Percentiles rank a stretch among this genome's conserved stretches.
Evolutionary conservation across 805 yeast species (phyloP).

Genomic region (Candida namnaoensis): DNA sequence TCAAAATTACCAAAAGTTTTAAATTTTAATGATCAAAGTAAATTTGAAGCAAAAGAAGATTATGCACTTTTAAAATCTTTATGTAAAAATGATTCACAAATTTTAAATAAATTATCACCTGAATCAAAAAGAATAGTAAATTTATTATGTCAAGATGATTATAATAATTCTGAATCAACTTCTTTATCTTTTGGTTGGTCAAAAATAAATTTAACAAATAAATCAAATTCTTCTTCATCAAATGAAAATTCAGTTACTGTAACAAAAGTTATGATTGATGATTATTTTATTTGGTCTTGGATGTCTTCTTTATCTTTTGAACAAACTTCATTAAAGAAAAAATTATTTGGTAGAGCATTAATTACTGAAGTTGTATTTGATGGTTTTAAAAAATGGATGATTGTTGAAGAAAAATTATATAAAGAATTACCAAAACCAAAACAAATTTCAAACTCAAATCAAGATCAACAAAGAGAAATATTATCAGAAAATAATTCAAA

Average conservation of each 20-base stretch:
- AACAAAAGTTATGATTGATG: constrained; percentile 66
- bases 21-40: constrained; percentile 59
- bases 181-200: constrained; percentile 35
- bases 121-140: constrained; percentile 58
- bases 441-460: neutral
- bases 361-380: constrained; percentile 75
- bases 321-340: constrained; percentile 54
- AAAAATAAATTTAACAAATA: constrained; percentile 9
- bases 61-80: constrained; percentile 65
- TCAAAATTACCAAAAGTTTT: constrained; percentile 49
- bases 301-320: constrained; percentile 68
- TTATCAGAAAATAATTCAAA: constrained; percentile 1
- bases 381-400: constrained; percentile 72
- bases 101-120: constrained; percentile 56
- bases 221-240: constrained; percentile 6
- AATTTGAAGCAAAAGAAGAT: constrained; percentile 70
- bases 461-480: too few species aligned
- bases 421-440: constrained; percentile 10
- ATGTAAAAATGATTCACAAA: constrained; percentile 48
- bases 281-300: constrained; percentile 92
- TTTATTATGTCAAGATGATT: constrained; percentile 25
- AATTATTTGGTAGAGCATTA: constrained; percentile 71
- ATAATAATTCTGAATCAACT: constrained; percentile 11
- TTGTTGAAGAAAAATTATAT: constrained; percentile 59
- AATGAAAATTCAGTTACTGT: constrained; percentile 18